Percentiles rank a stretch among this genome's conserved stretches.
These are phyloP conservation scores for Yamadazyma akitaensis DNA, from an alignment of 805 yeast genomes.

Conservation along the genomic window DNA sequence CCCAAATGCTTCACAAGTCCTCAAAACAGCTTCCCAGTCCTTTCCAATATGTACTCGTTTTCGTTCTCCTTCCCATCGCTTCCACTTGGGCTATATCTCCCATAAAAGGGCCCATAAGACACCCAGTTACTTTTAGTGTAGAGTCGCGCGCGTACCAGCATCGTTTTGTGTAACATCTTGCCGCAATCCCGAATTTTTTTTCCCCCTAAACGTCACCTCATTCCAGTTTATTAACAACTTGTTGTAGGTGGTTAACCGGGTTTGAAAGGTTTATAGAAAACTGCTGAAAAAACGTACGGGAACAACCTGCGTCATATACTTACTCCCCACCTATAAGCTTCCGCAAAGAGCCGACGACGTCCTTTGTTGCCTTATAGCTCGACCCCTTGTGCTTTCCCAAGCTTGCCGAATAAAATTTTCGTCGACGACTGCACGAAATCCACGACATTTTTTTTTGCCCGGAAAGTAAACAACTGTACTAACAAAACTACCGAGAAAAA, in stretches of 20 bases:
- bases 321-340: neutral
- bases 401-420: neutral
- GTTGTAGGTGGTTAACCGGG: neutral
- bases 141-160: neutral
- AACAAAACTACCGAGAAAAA: no score
- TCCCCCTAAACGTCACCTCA: slow-evolving; percentile 6
- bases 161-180: slow-evolving; percentile 2
- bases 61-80: no score
- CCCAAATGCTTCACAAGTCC: no score
- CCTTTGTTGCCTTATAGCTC: neutral
- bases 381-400: neutral
- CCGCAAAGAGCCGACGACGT: neutral
- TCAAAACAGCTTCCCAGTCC: no score
- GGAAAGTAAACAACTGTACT: slow-evolving; percentile 6
- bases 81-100: no score
- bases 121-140: neutral
- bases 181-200: slow-evolving; percentile 5
- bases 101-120: no score
- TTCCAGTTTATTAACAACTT: neutral
- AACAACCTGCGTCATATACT: neutral
- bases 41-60: no score
- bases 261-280: neutral
- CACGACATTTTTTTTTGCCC: slow-evolving; percentile 1
- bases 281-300: neutral
- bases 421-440: slow-evolving; percentile 4